These are phyloP conservation scores for Acrodontium crateriforme DNA, from an alignment of 2,329 filamentous ascomycete species.

Conservation along the genomic window DNA sequence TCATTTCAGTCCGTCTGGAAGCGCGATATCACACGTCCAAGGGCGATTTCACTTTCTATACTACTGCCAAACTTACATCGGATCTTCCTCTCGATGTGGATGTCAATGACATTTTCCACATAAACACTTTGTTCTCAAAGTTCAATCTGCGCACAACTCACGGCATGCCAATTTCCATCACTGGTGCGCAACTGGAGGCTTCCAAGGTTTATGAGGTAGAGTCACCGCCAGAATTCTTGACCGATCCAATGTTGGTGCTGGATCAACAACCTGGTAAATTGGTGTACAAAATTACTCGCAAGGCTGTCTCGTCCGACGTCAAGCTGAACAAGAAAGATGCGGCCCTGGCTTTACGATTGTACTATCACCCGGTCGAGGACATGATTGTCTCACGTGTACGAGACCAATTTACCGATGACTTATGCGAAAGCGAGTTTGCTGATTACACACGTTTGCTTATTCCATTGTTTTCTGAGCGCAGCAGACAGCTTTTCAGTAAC, in stretches of 20 bases:
- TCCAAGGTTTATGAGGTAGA: conserved; percentile 56
- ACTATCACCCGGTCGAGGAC: conserved; percentile 64
- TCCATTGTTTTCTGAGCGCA: conserved; percentile 34
- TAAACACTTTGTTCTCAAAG: conserved; percentile 64
- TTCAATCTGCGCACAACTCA: conserved; percentile 82
- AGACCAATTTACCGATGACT: conserved; percentile 30
- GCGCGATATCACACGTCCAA: conserved; percentile 14
- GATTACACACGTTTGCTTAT: conserved; percentile 37
- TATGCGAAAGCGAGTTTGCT: conserved; percentile 34
- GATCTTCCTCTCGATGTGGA: conserved; percentile 82
- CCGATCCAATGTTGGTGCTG: conserved; percentile 49
- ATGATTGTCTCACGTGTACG: conserved; percentile 45
- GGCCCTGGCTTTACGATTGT: conserved; percentile 51
- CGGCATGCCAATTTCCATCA: conserved; percentile 58
- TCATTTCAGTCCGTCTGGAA: conserved; percentile 58
- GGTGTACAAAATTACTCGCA: conserved; percentile 62
- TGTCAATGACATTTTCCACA: conserved; percentile 90
- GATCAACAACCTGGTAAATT: conserved; percentile 69
- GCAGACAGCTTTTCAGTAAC: conserved; percentile 32
- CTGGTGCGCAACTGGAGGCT: conserved; percentile 54
- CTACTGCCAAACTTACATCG: conserved; percentile 51
- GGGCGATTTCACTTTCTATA: conserved; percentile 35
- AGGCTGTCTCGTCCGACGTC: conserved; percentile 18
- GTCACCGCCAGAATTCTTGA: conserved; percentile 34
- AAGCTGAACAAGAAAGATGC: conserved; percentile 20